Base-by-base conservation (phyloP, 495 filamentous ascomycete species). In the Sabuloglossum arenarium region DNA sequence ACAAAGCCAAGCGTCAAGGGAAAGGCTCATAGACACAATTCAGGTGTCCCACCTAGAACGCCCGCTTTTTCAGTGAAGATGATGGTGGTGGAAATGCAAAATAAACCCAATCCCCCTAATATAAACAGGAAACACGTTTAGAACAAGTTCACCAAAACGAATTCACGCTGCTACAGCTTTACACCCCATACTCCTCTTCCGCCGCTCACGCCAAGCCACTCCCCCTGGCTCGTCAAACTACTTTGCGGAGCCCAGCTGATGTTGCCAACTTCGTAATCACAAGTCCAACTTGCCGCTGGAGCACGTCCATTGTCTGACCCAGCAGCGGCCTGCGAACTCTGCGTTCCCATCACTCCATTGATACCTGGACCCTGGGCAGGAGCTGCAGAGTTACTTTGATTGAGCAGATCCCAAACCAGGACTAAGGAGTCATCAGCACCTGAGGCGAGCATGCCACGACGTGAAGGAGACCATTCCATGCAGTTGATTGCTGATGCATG, bases 181-280 rank as follows among this genome's bases (percentile, higher is more conserved):
- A 93, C 85, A 5, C 90, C 89, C 85, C 88, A 96, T 19, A 97
- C 76, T 0, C 90, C 91, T 56, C 89, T 75, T 25, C 91, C 91
- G 31, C 86, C 93, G 64, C 83, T 85, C 5, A 98, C 87, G 24
- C 91, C 93, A 19, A 98, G 70, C 91, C 91, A 98, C 58, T 98
- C 91, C 14, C 85, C 83, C 52, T 86, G 84, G n/a, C 75, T 72
- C 49, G 76, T 83, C 61, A 81, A 69, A 14, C 71, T 75, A 58
- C 85, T 81, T 53, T 84, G 84, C 31, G 91, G 90, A 16, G 85
- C 86, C 91, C 91, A 99, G 62, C 85, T 89, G 31, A 97, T 75
- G 67, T 96, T 97, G 10, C 82, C 84, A 25, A 99, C 85, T 70
- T 99, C 91, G 61, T 94, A 94, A 58, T 97, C 91, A 62, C 91